Percentiles rank a stretch among this genome's conserved stretches.
These are phyloP conservation scores for Lathyrus aphaca DNA, from an alignment of 306 rosid genomes.

Conservation along the genomic window DNA sequence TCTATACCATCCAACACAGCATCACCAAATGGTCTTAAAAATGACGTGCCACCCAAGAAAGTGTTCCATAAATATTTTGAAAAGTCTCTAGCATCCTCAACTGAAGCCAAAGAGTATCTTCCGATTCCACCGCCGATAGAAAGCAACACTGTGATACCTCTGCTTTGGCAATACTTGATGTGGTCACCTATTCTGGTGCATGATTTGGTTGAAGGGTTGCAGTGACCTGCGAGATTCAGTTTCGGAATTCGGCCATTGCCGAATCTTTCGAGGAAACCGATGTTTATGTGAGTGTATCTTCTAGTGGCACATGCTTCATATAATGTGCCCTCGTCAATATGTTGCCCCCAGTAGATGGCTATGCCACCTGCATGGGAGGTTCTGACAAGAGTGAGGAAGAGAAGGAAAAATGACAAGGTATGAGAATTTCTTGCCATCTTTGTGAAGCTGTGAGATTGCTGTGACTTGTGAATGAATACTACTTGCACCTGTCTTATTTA, in stretches of 20 bases:
- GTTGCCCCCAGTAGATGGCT: slow-evolving; percentile 79
- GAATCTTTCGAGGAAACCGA: slow-evolving; percentile 50
- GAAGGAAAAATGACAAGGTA: slow-evolving; percentile 8
- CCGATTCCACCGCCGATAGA: slow-evolving; percentile 72
- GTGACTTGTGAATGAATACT: slow-evolving; percentile 25
- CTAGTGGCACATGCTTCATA: slow-evolving; percentile 65
- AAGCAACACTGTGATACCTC: slow-evolving; percentile 64
- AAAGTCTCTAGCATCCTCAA: slow-evolving; percentile 50
- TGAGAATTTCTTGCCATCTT: slow-evolving; percentile 27
- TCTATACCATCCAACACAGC: slow-evolving; percentile 78
- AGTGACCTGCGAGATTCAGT: slow-evolving; percentile 72
- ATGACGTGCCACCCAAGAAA: slow-evolving; percentile 71
- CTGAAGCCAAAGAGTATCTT: slow-evolving; percentile 59
- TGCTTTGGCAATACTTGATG: slow-evolving; percentile 58
- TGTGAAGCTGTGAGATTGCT: neutral
- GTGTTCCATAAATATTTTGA: slow-evolving; percentile 60
- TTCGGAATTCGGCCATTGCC: slow-evolving; percentile 56
- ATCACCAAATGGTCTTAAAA: slow-evolving; percentile 62
- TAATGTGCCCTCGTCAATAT: slow-evolving; percentile 63
- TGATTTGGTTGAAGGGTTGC: slow-evolving; percentile 52
- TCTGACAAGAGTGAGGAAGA: slow-evolving; percentile 23
- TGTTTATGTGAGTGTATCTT: slow-evolving; percentile 53
- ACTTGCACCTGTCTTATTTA: slow-evolving; percentile 23
- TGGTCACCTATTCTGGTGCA: slow-evolving; percentile 48
- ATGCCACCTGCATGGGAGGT: slow-evolving; percentile 51